Conservation (phyloP, 2,329 filamentous ascomycete species). For the Sarocladium brachiariae region DNA sequence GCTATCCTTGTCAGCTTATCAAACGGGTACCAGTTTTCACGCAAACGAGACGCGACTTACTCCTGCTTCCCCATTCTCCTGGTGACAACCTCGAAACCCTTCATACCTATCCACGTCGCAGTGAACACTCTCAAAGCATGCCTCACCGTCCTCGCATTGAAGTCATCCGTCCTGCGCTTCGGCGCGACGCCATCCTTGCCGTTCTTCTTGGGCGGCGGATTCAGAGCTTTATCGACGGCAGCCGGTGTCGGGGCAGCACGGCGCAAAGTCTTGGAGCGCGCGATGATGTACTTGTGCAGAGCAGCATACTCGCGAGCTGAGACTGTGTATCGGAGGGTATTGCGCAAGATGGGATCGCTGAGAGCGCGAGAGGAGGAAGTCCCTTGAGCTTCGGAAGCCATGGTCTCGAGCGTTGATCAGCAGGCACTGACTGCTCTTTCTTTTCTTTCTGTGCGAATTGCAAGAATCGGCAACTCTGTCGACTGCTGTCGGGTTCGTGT, state of each 20-base stretch:
- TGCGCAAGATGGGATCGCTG: constrained; percentile 69
- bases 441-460: too few relatives aligned
- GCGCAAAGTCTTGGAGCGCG: constrained; percentile 55
- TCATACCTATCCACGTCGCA: constrained; percentile 55
- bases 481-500: neutral
- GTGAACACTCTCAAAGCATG: constrained; percentile 66
- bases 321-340: constrained; percentile 81
- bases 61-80: constrained; percentile 39
- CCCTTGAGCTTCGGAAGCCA: neutral
- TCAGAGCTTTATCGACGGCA: constrained; percentile 38
- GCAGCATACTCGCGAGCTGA: constrained; percentile 78
- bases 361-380: constrained; percentile 12
- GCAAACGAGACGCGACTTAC: constrained; percentile 26
- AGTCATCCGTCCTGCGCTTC: constrained; percentile 47
- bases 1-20: neutral
- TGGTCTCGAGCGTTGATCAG: neutral
- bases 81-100: constrained; percentile 50
- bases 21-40: neutral
- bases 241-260: constrained; percentile 49
- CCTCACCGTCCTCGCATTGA: constrained; percentile 63
- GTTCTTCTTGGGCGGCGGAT: constrained; percentile 14
- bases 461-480: too few relatives aligned
- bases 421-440: neutral
- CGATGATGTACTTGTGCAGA: constrained; percentile 76
- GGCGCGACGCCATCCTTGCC: constrained; percentile 13